Evolutionary conservation across 306 rosid genomes (phyloP).

Genomic region (Cucurbita ficifolia): DNA sequence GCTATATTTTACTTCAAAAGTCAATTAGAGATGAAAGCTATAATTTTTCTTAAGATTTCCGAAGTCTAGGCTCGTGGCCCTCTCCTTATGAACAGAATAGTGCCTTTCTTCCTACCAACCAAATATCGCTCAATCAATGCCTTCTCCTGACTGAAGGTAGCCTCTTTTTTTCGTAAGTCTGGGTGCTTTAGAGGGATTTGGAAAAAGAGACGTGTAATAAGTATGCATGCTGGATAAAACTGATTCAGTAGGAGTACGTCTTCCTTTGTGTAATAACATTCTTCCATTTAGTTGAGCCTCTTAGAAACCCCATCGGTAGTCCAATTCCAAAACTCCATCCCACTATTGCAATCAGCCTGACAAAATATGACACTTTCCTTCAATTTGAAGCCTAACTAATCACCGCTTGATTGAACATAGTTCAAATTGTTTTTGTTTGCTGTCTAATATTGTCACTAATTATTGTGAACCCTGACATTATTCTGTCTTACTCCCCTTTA

Average conservation of each 20-base stretch:
- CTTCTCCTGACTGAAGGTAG: not conserved
- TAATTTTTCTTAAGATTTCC: not conserved
- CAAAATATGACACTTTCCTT: not conserved
- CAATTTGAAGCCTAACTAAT: not conserved
- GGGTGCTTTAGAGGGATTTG: not conserved
- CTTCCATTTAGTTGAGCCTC: not conserved
- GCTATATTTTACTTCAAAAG: not conserved
- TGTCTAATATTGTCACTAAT: not conserved
- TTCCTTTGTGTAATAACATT: not conserved
- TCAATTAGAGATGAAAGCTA: no score
- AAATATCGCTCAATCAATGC: not conserved
- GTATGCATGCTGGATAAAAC: not conserved
- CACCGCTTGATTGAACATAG: not conserved
- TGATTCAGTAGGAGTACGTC: not conserved
- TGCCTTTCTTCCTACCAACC: not conserved
- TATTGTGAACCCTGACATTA: slow-evolving; percentile 4
- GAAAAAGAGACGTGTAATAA: not conserved
- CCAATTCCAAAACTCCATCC: not conserved
- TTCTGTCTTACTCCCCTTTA: slow-evolving; percentile 43
- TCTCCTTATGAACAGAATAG: not conserved
- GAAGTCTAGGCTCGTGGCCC: no score
- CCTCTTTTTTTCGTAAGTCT: not conserved
- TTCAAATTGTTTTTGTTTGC: not conserved
- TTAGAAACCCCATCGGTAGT: not conserved
- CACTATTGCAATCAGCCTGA: not conserved